Percentiles rank a stretch among this genome's conserved stretches.
Evolutionary conservation across 805 yeast genomes (phyloP).

Genomic region (Saccharomycopsis oosterbeekiorum): DNA sequence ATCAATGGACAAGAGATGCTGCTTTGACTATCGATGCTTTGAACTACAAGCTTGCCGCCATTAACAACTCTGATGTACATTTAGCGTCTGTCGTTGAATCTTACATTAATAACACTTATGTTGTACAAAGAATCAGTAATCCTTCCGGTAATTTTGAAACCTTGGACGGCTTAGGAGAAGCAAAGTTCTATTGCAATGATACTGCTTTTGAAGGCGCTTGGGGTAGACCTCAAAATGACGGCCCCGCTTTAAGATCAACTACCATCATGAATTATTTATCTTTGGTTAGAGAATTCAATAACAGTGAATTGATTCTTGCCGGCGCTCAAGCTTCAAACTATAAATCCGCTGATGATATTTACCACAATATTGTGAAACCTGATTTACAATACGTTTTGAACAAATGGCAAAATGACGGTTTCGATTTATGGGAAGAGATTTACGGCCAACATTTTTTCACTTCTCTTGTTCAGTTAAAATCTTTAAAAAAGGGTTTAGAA

Average conservation of each 20-base stretch:
- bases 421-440: slow-evolving; percentile 75
- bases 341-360: slow-evolving; percentile 25
- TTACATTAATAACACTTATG: slow-evolving; percentile 49
- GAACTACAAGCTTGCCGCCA: slow-evolving; percentile 43
- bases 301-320: slow-evolving; percentile 23
- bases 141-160: slow-evolving; percentile 52
- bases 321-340: slow-evolving; percentile 13
- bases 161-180: slow-evolving; percentile 72
- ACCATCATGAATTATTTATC: slow-evolving; percentile 27
- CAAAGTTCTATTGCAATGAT: slow-evolving; percentile 68
- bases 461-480: slow-evolving; percentile 49
- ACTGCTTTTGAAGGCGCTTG: slow-evolving; percentile 54
- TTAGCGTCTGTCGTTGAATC: slow-evolving; percentile 37
- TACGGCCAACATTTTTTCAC: slow-evolving; percentile 59
- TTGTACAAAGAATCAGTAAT: slow-evolving; percentile 58
- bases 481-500: slow-evolving; percentile 40
- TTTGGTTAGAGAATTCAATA: slow-evolving; percentile 11
- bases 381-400: slow-evolving; percentile 47
- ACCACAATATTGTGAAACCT: slow-evolving; percentile 40
- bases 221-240: slow-evolving; percentile 97
- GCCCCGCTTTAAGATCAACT: slow-evolving; percentile 75
- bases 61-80: slow-evolving; percentile 21
- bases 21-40: slow-evolving; percentile 70
- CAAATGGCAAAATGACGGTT: slow-evolving; percentile 47
- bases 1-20: slow-evolving; percentile 85